Evolutionary conservation across 306 rosid species (phyloP).

Genomic region (Psophocarpus tetragonolobus): DNA sequence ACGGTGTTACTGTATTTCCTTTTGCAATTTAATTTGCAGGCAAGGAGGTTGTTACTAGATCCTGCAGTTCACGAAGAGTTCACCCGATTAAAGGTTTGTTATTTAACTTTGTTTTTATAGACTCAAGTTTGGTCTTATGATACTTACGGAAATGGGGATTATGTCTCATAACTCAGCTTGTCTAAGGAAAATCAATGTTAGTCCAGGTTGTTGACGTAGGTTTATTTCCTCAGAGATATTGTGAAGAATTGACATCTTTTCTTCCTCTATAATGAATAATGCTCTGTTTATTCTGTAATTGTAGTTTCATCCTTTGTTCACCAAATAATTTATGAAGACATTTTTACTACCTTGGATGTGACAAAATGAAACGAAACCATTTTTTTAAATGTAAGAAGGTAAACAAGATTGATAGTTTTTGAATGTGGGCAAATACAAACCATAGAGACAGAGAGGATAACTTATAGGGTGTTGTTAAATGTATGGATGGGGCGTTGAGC

Average conservation of each 20-base stretch:
- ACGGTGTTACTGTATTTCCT: background rate
- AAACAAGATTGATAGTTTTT: slow-evolving; percentile 1
- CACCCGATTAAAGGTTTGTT: slow-evolving; percentile 80
- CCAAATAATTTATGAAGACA: background rate
- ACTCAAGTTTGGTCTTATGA: background rate
- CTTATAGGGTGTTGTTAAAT: slow-evolving; percentile 20
- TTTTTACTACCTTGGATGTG: slow-evolving; percentile 11
- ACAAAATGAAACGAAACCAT: slow-evolving; percentile 3
- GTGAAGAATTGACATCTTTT: background rate
- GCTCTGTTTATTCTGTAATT: background rate
- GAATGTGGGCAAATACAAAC: background rate
- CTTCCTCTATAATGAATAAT: background rate
- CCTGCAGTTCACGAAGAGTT: slow-evolving; percentile 96
- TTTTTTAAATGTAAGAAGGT: background rate
- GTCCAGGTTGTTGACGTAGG: background rate
- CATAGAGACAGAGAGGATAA: background rate
- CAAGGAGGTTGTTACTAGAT: slow-evolving; percentile 84
- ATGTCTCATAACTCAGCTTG: background rate
- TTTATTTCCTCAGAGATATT: background rate
- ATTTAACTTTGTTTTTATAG: slow-evolving; percentile 4
- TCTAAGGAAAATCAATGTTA: background rate
- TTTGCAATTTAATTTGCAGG: slow-evolving; percentile 51
- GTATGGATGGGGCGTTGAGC: background rate
- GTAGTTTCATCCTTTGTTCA: slow-evolving; percentile 20
- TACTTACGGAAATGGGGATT: background rate